A percentile compares a stretch with the other conserved stretches of the same genome.
Evolutionary conservation across 169 alveolate species (phyloP).

Genomic region (Plasmodium sp.): DNA sequence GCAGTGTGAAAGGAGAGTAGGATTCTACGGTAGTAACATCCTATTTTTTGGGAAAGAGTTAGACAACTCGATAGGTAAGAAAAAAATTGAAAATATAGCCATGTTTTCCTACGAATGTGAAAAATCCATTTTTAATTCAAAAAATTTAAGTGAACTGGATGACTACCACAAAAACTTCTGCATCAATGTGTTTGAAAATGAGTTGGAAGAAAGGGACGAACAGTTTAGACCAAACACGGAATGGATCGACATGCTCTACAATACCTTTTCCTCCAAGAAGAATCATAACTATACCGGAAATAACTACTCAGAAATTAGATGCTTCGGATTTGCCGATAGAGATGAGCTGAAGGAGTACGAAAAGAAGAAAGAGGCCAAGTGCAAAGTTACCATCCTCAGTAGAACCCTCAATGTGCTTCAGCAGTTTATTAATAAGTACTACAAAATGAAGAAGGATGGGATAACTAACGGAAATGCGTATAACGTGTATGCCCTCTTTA

Average conservation of each 20-base stretch:
- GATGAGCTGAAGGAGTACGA: slow-evolving; percentile 51
- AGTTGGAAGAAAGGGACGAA: neutral
- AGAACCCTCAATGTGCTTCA: slow-evolving; percentile 31
- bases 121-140: slow-evolving; percentile 26
- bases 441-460: slow-evolving; percentile 24
- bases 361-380: slow-evolving; percentile 38
- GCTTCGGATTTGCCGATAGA: slow-evolving; percentile 63
- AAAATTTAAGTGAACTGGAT: slow-evolving; percentile 57
- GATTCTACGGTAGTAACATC: slow-evolving; percentile 44
- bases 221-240: slow-evolving; percentile 28
- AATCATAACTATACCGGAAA: slow-evolving; percentile 9
- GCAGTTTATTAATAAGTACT: slow-evolving; percentile 55
- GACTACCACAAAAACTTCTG: slow-evolving; percentile 37
- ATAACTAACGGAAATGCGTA: slow-evolving; percentile 58
- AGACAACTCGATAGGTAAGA: slow-evolving; percentile 57
- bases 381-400: slow-evolving; percentile 25
- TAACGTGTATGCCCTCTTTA: slow-evolving; percentile 19
- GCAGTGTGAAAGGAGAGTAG: slow-evolving; percentile 41
- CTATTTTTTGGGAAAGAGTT: slow-evolving; percentile 18
- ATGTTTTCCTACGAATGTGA: slow-evolving; percentile 74
- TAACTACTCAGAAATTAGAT: slow-evolving; percentile 38
- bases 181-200: slow-evolving; percentile 19
- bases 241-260: slow-evolving; percentile 63
- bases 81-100: slow-evolving; percentile 26
- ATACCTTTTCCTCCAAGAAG: slow-evolving; percentile 38